Conservation (phyloP, 2,329 filamentous ascomycete species). For the Hansfordia pulvinata region DNA sequence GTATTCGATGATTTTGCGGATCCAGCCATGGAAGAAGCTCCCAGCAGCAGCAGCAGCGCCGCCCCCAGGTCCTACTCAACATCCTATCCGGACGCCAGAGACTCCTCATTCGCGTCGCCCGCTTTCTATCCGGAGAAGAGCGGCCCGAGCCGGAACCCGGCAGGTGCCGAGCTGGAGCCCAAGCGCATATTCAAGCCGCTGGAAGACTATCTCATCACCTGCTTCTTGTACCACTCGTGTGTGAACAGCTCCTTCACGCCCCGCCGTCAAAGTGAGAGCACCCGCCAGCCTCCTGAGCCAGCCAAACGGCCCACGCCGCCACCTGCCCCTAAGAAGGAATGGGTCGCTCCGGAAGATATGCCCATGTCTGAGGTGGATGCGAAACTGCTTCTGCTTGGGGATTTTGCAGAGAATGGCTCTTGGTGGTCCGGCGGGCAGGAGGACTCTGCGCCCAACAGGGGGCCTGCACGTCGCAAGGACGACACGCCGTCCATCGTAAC, state of each 20-base stretch:
- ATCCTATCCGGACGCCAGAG: constrained; percentile 24
- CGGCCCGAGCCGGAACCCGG: constrained; percentile 2
- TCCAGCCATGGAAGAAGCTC: constrained; percentile 20
- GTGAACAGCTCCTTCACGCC: constrained; percentile 67
- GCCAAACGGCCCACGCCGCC: constrained; percentile 18
- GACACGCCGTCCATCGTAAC: constrained; percentile 29
- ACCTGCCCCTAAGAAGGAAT: constrained; percentile 7
- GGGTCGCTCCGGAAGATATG: constrained; percentile 18
- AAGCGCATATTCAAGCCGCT: constrained; percentile 59
- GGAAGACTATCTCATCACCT: constrained; percentile 62
- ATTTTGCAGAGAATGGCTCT: constrained; percentile 67
- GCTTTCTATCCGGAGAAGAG: constrained; percentile 2
- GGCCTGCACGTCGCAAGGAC: constrained; percentile 18
- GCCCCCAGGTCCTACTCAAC: constrained; percentile 27
- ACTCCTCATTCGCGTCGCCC: constrained; percentile 7
- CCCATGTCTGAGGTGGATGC: constrained; percentile 53
- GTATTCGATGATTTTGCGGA: constrained; percentile 22
- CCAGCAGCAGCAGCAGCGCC: constrained; percentile 11
- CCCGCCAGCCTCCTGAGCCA: constrained; percentile 13
- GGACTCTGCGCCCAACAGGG: constrained; percentile 18
- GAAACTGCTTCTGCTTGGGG: constrained; percentile 59
- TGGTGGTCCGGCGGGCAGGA: constrained; percentile 63
- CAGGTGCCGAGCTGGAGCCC: constrained; percentile 19
- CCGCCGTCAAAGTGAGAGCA: constrained; percentile 22
- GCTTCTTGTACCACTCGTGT: constrained; percentile 55